Percentiles rank a stretch among this genome's conserved stretches.
Conservation (phyloP, 2,329 filamentous ascomycete genomes). For the Aspergillus transmontanensis region DNA sequence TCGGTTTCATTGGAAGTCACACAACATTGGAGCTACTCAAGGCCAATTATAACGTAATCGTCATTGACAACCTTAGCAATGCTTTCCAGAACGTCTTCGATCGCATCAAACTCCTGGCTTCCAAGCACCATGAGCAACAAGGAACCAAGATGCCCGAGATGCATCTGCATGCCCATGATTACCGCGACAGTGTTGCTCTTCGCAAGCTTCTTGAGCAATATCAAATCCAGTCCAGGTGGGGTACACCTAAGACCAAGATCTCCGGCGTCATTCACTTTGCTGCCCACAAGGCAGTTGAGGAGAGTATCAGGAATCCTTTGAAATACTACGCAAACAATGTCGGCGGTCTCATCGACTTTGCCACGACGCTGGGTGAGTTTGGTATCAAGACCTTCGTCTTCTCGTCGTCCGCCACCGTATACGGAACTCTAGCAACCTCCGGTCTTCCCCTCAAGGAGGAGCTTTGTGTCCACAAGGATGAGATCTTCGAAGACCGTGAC, state of each 20-base stretch:
- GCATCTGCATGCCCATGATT: slow-evolving; percentile 53
- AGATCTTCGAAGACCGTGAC: slow-evolving; percentile 47
- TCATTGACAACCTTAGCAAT: slow-evolving; percentile 47
- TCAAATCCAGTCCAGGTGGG: slow-evolving; percentile 34
- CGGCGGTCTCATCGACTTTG: slow-evolving; percentile 63
- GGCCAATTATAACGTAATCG: slow-evolving; percentile 44
- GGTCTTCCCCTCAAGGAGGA: slow-evolving; percentile 59
- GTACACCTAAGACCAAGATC: slow-evolving; percentile 52
- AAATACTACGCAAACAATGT: slow-evolving; percentile 71
- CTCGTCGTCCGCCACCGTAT: slow-evolving; percentile 69
- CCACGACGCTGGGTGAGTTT: slow-evolving; percentile 59
- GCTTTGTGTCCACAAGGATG: slow-evolving; percentile 56
- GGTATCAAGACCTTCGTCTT: slow-evolving; percentile 69
- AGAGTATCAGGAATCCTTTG: slow-evolving; percentile 63
- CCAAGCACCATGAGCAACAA: slow-evolving; percentile 39
- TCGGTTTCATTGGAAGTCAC: slow-evolving; percentile 48
- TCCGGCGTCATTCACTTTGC: slow-evolving; percentile 70
- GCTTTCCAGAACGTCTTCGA: slow-evolving; percentile 39
- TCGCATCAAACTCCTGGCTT: slow-evolving; percentile 37
- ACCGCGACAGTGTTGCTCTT: slow-evolving; percentile 48
- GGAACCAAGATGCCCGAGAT: slow-evolving; percentile 47
- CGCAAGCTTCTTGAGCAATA: slow-evolving; percentile 48
- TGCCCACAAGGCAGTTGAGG: slow-evolving; percentile 66
- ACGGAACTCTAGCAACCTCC: slow-evolving; percentile 57
- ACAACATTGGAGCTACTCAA: slow-evolving; percentile 46